Evolutionary conservation across 2,329 filamentous ascomycete species (phyloP).

Genomic region (Trichoderma oligosporum): DNA sequence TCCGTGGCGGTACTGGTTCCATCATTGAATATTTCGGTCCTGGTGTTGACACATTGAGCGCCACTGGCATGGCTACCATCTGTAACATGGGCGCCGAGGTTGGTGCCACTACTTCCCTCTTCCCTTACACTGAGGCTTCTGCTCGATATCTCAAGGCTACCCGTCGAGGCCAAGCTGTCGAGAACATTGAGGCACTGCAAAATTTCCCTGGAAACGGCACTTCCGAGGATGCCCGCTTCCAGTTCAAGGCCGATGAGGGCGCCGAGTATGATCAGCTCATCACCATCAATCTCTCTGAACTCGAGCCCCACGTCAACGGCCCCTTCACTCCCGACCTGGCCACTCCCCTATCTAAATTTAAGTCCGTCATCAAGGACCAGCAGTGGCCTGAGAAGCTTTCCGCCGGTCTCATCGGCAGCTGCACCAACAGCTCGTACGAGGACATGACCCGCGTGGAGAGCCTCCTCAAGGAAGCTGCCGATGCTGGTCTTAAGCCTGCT

Average conservation of each 20-base stretch:
- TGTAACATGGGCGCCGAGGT: conserved; percentile 90
- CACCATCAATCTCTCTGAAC: conserved; percentile 80
- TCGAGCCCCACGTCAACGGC: conserved; percentile 96
- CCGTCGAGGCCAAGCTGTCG: conserved; percentile 60
- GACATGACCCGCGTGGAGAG: conserved; percentile 96
- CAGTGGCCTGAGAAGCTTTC: conserved; percentile 89
- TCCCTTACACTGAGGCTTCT: conserved; percentile 85
- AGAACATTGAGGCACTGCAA: conserved; percentile 60
- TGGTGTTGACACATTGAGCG: conserved; percentile 83
- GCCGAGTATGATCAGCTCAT: conserved; percentile 89
- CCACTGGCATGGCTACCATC: conserved; percentile 88
- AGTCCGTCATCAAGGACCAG: conserved; percentile 75
- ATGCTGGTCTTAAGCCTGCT: conserved; percentile 84
- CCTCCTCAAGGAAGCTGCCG: conserved; percentile 83
- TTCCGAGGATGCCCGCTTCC: conserved; percentile 50
- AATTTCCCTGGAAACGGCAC: conserved; percentile 45
- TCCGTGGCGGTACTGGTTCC: conserved; percentile 88
- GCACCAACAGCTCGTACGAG: conserved; percentile 97
- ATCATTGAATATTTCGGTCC: conserved; percentile 93
- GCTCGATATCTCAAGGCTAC: conserved; percentile 84
- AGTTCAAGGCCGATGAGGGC: conserved; percentile 72
- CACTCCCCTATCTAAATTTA: conserved; percentile 87
- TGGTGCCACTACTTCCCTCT: conserved; percentile 91
- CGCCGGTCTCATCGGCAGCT: conserved; percentile 92
- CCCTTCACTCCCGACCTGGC: conserved; percentile 95